Percentiles rank a stretch among this genome's conserved stretches.
Conservation (phyloP, 2,329 filamentous ascomycete genomes). For the Ophiognomonia clavigignenti-juglandacearum region DNA sequence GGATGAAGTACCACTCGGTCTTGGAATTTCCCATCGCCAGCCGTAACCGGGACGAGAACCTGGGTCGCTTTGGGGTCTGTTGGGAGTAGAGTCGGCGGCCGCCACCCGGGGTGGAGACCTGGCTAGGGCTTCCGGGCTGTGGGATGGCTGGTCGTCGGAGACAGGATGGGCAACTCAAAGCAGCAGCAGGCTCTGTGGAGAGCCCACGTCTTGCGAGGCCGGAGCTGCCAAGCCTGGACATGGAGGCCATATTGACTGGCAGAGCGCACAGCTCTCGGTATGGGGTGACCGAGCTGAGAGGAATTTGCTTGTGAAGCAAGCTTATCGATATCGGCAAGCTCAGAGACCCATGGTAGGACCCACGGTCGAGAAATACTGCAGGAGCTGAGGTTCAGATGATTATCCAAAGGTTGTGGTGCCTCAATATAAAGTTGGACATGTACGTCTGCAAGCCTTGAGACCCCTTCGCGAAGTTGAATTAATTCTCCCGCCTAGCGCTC, state of each 20-base stretch:
- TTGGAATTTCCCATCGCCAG: slow-evolving; percentile 46
- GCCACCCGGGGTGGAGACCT: slow-evolving; percentile 16
- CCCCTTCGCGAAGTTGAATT: too few relatives aligned
- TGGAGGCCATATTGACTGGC: slow-evolving; percentile 14
- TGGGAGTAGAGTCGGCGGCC: slow-evolving; percentile 33
- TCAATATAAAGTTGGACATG: too few relatives aligned
- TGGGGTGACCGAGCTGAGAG: neutral
- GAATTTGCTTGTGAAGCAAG: slow-evolving; percentile 9
- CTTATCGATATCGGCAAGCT: slow-evolving; percentile 14
- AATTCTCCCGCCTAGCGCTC: neutral
- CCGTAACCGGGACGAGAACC: slow-evolving; percentile 48
- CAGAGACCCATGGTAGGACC: slow-evolving; percentile 14
- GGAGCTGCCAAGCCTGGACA: slow-evolving; percentile 16
- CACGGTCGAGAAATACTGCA: too few relatives aligned
- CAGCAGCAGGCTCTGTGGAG: slow-evolving; percentile 12
- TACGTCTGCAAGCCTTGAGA: too few relatives aligned
- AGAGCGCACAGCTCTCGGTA: neutral
- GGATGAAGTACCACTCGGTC: slow-evolving; percentile 87
- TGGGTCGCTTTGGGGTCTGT: slow-evolving; percentile 39
- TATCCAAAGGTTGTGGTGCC: too few relatives aligned
- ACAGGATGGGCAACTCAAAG: slow-evolving; percentile 14
- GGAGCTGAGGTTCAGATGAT: too few relatives aligned
- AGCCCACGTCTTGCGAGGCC: slow-evolving; percentile 14
- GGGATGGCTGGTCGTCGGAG: slow-evolving; percentile 8
- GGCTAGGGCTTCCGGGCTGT: slow-evolving; percentile 9